Base-by-base conservation (phyloP, 805 yeast species). In the Spathaspora gorwiae region DNA sequence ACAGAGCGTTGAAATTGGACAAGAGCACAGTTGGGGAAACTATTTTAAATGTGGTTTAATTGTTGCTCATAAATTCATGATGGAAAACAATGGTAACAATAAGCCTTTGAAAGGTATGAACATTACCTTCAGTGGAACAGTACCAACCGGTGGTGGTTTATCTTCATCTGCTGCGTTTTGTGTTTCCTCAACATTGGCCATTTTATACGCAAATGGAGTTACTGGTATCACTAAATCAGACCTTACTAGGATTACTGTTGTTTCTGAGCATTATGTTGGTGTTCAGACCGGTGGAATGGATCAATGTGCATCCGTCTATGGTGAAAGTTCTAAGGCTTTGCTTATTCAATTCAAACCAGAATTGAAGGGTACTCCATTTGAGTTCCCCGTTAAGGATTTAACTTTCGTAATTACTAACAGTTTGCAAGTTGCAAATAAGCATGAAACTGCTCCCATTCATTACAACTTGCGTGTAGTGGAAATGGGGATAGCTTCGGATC, bases 231-330 rank as follows among this genome's bases (percentile, higher is more conserved):
- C 77, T 44, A 80, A 81, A 55, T 59, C 71, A 12, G 81, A 73
- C 46, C 67, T 84, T 47, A 80, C 84, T 14, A 62, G 66, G 44
- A 78, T 83, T 42, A 81, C 89, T 6, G 81, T 80, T 36, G 79
- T 76, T 5, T 78, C 83, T 35, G 90, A 84, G 57, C 87, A 83
- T 62, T 79, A 79, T 44, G 80, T 84, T 33, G 90, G 90, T 32
- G 85, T 84, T 43, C 83, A 81, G 59, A 80, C 83, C 32, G 90
- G 90, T n/a, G 89, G 90, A 35, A 78, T 84, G 85, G 90, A 84
- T 58, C 90, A 84, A 63, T 75, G 84, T 40, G 90, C 89, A 3
- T 78, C 85, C 0, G 73, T 84, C 24, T 82, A 76, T 51, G 89
- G 90, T 15, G 79, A 75, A 54, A 65, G 62, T 36, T 72, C 70